A percentile compares a stretch with the other conserved stretches of the same genome.
Evolutionary conservation across 306 rosid genomes (phyloP).

Genomic region (Begonia loranthoides): DNA sequence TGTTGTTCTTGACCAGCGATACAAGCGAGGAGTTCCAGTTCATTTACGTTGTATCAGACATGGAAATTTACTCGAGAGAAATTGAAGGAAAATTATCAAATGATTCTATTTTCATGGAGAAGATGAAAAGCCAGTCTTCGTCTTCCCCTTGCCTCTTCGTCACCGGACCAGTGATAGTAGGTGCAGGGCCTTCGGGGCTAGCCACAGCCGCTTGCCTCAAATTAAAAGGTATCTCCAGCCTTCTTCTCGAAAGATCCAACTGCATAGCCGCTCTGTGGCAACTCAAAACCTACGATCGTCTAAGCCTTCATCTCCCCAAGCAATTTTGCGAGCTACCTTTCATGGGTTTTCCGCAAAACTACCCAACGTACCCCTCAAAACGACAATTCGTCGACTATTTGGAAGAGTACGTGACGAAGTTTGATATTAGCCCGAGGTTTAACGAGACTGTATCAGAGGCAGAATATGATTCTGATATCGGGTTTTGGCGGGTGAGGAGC

Average conservation of each 20-base stretch:
- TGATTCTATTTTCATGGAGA: constrained; percentile 34
- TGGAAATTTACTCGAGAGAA: constrained; percentile 27
- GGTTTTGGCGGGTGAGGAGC: constrained; percentile 34
- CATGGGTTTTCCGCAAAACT: constrained; percentile 29
- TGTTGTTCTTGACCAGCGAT: not conserved
- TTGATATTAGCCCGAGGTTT: constrained; percentile 33
- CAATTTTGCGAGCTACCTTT: constrained; percentile 60
- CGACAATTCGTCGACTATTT: constrained; percentile 40
- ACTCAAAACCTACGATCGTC: constrained; percentile 49
- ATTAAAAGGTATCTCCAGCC: constrained; percentile 17
- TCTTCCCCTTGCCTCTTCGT: constrained; percentile 3
- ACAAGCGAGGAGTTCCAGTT: not conserved
- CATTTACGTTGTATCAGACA: not conserved
- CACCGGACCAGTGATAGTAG: constrained; percentile 47
- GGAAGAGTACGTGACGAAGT: constrained; percentile 23
- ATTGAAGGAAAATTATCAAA: constrained; percentile 46
- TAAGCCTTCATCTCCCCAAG: constrained; percentile 48
- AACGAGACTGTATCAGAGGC: constrained; percentile 40
- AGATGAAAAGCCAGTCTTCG: constrained; percentile 2
- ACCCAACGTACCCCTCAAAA: constrained; percentile 56
- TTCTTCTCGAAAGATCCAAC: constrained; percentile 42
- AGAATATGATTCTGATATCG: constrained; percentile 23
- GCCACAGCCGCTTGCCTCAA: constrained; percentile 52
- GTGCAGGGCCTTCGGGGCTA: constrained; percentile 62
- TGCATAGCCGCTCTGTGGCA: constrained; percentile 73